Percentiles rank a stretch among this genome's conserved stretches.
These are phyloP conservation scores for Daldinia childiae DNA, from an alignment of 495 filamentous ascomycete species.

Conservation along the genomic window DNA sequence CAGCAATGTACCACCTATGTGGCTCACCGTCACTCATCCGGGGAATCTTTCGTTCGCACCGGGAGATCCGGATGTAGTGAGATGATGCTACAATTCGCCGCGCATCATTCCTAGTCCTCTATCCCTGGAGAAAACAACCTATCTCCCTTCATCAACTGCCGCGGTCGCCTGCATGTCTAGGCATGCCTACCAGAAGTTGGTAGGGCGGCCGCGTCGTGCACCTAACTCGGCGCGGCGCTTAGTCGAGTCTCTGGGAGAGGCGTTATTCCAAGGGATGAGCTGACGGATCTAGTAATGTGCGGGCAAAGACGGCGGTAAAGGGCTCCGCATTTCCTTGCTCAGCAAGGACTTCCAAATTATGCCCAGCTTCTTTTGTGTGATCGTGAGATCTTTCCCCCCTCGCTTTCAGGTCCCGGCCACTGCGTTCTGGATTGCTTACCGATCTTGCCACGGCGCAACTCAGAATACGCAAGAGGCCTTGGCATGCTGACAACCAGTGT, in stretches of 20 bases:
- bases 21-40: slow-evolving; percentile 39
- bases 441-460: slow-evolving; percentile 46
- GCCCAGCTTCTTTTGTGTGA: slow-evolving; percentile 44
- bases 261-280: slow-evolving; percentile 12
- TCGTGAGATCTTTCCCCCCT: slow-evolving; percentile 47
- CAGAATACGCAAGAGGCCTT: slow-evolving; percentile 44
- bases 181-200: slow-evolving; percentile 9
- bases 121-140: slow-evolving; percentile 16
- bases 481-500: slow-evolving; percentile 59
- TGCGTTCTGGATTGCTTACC: slow-evolving; percentile 35
- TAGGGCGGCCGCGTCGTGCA: slow-evolving; percentile 13
- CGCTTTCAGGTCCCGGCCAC: slow-evolving; percentile 41
- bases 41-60: slow-evolving; percentile 31
- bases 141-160: slow-evolving; percentile 36
- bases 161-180: slow-evolving; percentile 19
- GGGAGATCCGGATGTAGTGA: slow-evolving; percentile 45
- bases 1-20: slow-evolving; percentile 31
- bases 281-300: slow-evolving; percentile 32
- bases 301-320: slow-evolving; percentile 43
- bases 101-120: slow-evolving; percentile 38
- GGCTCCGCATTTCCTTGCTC: slow-evolving; percentile 44
- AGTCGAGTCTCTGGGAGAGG: slow-evolving; percentile 31
- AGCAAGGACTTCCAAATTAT: slow-evolving; percentile 41
- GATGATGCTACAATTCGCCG: slow-evolving; percentile 43
- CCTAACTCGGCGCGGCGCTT: slow-evolving; percentile 46